phyloP scores from a whole-genome alignment of 1,284 basidiomycete species.

The Coniferiporia weirii region DNA sequence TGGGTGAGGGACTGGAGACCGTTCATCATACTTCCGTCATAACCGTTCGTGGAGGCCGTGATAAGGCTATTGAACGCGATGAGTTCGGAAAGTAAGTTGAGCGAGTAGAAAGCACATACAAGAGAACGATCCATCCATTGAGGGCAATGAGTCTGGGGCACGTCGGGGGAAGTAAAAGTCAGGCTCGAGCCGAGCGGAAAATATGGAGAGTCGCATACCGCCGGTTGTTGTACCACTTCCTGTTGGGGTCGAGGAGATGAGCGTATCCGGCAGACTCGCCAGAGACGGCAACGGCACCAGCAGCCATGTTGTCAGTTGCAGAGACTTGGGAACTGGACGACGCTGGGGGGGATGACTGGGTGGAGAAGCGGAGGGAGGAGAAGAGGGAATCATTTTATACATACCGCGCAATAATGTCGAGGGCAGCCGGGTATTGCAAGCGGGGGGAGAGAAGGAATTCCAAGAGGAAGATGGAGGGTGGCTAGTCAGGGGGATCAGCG shows the following conservation, averaged over 20 bases:
- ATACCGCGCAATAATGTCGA: too few species aligned
- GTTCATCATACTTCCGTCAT: conserved; percentile 28
- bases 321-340: too few species aligned
- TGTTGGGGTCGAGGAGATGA: conserved; percentile 18
- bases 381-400: too few species aligned
- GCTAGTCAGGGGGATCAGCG: too few species aligned
- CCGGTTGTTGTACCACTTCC: conserved; percentile 19
- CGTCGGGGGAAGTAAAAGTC: too few species aligned
- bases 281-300: conserved; percentile 3
- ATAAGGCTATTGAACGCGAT: conserved; percentile 17
- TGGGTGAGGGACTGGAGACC: conserved; percentile 23
- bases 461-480: too few species aligned
- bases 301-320: conserved; percentile 16
- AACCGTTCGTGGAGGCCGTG: conserved; percentile 26
- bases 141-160: conserved; percentile 18
- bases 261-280: conserved; percentile 6
- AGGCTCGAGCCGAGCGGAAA: too few species aligned
- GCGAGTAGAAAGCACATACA: conserved; percentile 5
- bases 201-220: conserved; percentile 1
- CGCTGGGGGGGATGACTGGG: too few species aligned
- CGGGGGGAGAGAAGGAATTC: too few species aligned
- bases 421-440: too few species aligned
- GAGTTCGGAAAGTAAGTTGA: background rate
- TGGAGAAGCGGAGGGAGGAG: too few species aligned
- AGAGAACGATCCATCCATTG: conserved; percentile 21